Percentiles rank a stretch among this genome's conserved stretches.
phyloP scores from a whole-genome alignment of 2,329 filamentous ascomycete species.

The Exophiala spinifera region DNA sequence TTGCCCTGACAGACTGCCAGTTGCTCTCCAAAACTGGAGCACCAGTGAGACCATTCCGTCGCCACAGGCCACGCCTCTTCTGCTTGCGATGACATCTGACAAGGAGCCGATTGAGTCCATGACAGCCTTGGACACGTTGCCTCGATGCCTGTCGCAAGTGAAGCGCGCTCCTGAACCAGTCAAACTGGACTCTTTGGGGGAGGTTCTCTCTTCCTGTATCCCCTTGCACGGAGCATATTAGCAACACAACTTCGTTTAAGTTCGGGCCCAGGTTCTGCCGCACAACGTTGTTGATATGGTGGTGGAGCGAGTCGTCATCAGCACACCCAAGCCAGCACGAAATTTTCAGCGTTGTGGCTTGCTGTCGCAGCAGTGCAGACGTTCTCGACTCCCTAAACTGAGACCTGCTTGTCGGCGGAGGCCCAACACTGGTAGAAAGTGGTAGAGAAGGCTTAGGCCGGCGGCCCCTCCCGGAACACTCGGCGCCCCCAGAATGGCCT shows the following conservation, averaged over 20 bases:
- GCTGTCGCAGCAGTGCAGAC: neutral
- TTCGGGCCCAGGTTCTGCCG: too few relatives aligned
- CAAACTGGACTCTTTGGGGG: too few relatives aligned
- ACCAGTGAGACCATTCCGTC: neutral
- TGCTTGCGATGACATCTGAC: neutral
- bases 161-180: too few relatives aligned
- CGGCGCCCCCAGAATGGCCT: neutral
- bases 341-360: neutral
- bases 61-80: neutral
- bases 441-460: neutral
- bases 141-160: too few relatives aligned
- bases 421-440: neutral
- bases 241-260: too few relatives aligned
- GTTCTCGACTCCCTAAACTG: neutral
- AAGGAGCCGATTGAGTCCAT: too few relatives aligned
- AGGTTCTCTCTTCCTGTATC: too few relatives aligned
- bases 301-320: neutral
- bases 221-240: neutral
- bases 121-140: too few relatives aligned
- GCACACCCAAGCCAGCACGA: neutral
- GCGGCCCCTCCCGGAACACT: neutral
- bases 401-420: neutral
- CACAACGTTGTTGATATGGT: neutral
- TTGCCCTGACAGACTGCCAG: conserved; percentile 4
- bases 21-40: neutral